phyloP scores from a whole-genome alignment of 495 filamentous ascomycete genomes.

The Aspergillus funiculosus region DNA sequence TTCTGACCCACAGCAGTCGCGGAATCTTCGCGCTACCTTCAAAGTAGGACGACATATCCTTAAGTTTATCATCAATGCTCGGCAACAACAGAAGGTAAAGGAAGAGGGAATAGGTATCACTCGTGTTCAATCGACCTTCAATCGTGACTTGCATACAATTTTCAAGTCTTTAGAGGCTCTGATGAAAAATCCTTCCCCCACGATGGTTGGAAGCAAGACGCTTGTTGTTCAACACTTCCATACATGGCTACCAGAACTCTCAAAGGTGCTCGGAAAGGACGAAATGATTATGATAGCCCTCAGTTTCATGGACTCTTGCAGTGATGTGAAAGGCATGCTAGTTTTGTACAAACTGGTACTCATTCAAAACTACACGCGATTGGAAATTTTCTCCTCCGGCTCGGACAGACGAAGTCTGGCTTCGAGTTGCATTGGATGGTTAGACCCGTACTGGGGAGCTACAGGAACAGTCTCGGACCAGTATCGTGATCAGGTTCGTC shows the following conservation, averaged over 20 bases:
- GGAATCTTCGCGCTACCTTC: slow-evolving; percentile 82
- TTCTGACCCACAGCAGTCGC: slow-evolving; percentile 70
- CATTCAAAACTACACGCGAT: slow-evolving; percentile 79
- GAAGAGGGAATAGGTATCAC: slow-evolving; percentile 88
- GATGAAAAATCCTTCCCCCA: slow-evolving; percentile 80
- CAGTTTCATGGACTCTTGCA: slow-evolving; percentile 89
- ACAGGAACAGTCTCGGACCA: slow-evolving; percentile 67
- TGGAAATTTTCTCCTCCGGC: slow-evolving; percentile 70
- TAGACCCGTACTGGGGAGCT: slow-evolving; percentile 90
- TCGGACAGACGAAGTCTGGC: slow-evolving; percentile 68
- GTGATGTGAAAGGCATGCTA: slow-evolving; percentile 81
- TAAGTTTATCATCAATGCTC: slow-evolving; percentile 89
- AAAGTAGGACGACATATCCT: slow-evolving; percentile 92
- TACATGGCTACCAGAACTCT: slow-evolving; percentile 87
- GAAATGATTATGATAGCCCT: slow-evolving; percentile 90
- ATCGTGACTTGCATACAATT: slow-evolving; percentile 73
- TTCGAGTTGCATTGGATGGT: slow-evolving; percentile 81
- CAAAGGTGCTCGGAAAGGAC: slow-evolving; percentile 64
- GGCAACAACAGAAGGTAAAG: slow-evolving; percentile 80
- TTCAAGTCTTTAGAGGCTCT: slow-evolving; percentile 84
- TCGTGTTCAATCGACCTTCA: slow-evolving; percentile 68
- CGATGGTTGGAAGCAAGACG: slow-evolving; percentile 88
- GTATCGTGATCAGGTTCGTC: slow-evolving; percentile 86
- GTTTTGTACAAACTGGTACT: slow-evolving; percentile 90
- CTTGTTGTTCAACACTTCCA: slow-evolving; percentile 96